phyloP scores from a whole-genome alignment of 2,329 filamentous ascomycete genomes.

The Colletotrichum orbiculare region DNA sequence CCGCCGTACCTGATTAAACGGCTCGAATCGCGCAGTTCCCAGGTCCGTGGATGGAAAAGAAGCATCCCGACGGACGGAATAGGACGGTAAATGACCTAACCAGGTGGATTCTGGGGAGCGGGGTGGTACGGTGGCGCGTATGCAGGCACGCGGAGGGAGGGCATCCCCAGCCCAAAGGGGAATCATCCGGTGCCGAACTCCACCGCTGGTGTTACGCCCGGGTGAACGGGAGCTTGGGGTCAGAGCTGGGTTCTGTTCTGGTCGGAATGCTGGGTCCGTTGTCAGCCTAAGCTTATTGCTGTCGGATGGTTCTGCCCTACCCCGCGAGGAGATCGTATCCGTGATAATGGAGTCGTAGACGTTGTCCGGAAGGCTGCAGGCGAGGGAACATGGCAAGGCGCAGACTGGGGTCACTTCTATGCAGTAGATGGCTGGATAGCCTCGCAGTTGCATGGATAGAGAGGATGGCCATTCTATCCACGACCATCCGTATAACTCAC shows the following conservation, averaged over 20 bases:
- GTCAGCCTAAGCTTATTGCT: no score
- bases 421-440: no score
- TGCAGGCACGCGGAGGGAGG: slow-evolving; percentile 37
- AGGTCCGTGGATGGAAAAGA: slow-evolving; percentile 6
- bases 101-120: not conserved
- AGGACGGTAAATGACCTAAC: not conserved
- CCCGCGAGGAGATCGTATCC: no score
- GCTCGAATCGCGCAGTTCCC: slow-evolving; percentile 1
- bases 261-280: no score
- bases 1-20: not conserved
- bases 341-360: no score
- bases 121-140: slow-evolving; percentile 3
- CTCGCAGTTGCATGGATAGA: no score
- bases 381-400: no score
- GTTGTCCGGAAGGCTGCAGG: not conserved
- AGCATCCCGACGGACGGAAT: not conserved
- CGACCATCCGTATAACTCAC: no score
- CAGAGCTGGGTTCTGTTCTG: not conserved
- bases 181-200: slow-evolving; percentile 6
- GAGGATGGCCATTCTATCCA: no score
- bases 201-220: slow-evolving; percentile 7
- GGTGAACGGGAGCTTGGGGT: slow-evolving; percentile 30
- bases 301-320: no score
- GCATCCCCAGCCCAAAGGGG: slow-evolving; percentile 34
- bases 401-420: no score